Evolutionary conservation across 257 asterid genomes (phyloP).

Genomic region (Ehretia macrophylla): DNA sequence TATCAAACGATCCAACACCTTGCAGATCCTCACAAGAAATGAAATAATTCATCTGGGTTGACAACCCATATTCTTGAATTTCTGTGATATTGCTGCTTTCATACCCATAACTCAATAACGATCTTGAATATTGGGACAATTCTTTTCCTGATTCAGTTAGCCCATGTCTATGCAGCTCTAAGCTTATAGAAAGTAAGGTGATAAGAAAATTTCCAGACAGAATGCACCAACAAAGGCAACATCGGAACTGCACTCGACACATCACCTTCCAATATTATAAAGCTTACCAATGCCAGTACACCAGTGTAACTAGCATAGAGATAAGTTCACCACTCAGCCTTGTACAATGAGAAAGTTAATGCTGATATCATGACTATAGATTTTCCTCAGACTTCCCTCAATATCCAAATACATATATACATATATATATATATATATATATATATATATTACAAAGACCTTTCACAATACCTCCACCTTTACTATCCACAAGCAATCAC

Average conservation of each 20-base stretch:
- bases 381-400: not conserved
- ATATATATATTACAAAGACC: not conserved
- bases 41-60: conserved; percentile 23
- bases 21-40: conserved; percentile 80
- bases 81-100: conserved; percentile 11
- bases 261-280: conserved; percentile 41
- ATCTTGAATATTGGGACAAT: conserved; percentile 16
- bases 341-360: not conserved
- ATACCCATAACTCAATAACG: conserved; percentile 30
- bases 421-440: not conserved
- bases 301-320: conserved; percentile 12
- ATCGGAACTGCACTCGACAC: conserved; percentile 42
- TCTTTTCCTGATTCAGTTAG: conserved; percentile 25
- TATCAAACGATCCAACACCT: conserved; percentile 84
- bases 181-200: conserved; percentile 30
- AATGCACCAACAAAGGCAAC: conserved; percentile 56
- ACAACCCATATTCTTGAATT: conserved; percentile 20
- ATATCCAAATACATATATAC: not conserved
- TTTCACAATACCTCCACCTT: not conserved
- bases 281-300: conserved; percentile 27
- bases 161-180: conserved; percentile 27
- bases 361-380: not conserved
- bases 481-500: not conserved
- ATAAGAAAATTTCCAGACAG: conserved; percentile 48
- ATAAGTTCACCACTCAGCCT: not conserved